These are phyloP conservation scores for Paulownia fortunei DNA, from an alignment of 257 asterid genomes.

Conservation along the genomic window DNA sequence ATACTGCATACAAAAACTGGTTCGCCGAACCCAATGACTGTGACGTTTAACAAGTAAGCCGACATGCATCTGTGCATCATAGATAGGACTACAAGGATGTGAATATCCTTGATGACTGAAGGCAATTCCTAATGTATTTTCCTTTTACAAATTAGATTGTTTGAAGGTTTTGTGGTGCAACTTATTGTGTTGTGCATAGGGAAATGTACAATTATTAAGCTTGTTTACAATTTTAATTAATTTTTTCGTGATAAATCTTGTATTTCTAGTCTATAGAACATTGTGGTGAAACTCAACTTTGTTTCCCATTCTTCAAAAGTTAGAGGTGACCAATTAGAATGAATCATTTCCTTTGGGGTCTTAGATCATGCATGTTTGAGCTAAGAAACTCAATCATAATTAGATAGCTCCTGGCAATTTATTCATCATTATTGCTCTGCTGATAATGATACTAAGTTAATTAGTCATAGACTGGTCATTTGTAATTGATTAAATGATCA, in stretches of 20 bases:
- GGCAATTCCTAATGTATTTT: not conserved
- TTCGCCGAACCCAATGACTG: conserved; percentile 70
- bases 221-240: not conserved
- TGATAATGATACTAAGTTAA: not conserved
- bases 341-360: not conserved
- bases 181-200: not conserved
- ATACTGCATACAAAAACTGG: conserved; percentile 88
- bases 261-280: not conserved
- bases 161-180: conserved; percentile 12
- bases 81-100: not conserved
- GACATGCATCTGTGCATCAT: not conserved
- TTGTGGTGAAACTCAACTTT: not conserved
- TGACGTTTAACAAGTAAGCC: conserved; percentile 77
- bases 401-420: not conserved
- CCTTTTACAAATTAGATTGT: not conserved
- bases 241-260: not conserved
- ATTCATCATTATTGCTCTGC: conserved; percentile 8
- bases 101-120: not conserved
- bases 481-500: not conserved
- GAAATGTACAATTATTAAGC: not conserved
- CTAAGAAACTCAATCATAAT: not conserved
- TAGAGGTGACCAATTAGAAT: not conserved
- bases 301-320: not conserved
- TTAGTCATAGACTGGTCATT: not conserved
- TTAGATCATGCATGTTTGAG: conserved; percentile 7